Percentiles rank a stretch among this genome's conserved stretches.
These are phyloP conservation scores for Chaetomium strumarium DNA, from an alignment of 2,329 filamentous ascomycete genomes.

Conservation along the genomic window DNA sequence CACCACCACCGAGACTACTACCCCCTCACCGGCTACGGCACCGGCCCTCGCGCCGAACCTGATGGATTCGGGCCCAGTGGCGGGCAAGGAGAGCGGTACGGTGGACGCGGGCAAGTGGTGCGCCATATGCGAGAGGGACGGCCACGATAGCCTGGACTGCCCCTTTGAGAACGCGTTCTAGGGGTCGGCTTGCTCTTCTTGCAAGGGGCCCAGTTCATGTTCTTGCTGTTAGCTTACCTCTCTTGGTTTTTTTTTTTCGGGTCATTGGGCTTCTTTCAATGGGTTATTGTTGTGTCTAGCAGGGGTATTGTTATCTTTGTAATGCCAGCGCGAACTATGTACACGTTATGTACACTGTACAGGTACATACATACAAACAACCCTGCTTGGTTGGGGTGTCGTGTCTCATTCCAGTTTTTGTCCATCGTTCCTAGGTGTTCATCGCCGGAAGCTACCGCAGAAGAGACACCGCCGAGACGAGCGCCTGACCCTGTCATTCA, in stretches of 20 bases:
- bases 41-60: constrained; percentile 47
- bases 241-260: too few species aligned
- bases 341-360: too few species aligned
- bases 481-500: too few species aligned
- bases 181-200: background rate
- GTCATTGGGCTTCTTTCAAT: background rate
- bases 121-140: constrained; percentile 90
- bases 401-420: too few species aligned
- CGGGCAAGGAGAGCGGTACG: constrained; percentile 71
- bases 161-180: constrained; percentile 79
- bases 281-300: constrained; percentile 3
- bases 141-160: constrained; percentile 93
- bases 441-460: too few species aligned
- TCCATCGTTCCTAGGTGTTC: too few species aligned
- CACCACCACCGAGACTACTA: background rate
- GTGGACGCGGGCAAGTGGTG: constrained; percentile 91
- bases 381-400: too few species aligned
- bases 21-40: constrained; percentile 25
- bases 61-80: constrained; percentile 61
- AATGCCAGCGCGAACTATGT: too few species aligned
- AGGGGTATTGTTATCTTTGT: constrained; percentile 11
- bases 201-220: too few species aligned
- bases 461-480: too few species aligned
- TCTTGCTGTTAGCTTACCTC: too few species aligned
- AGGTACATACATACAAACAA: too few species aligned